Conservation (phyloP, 768 basidiomycete genomes). For the Boletus patriciae region DNA sequence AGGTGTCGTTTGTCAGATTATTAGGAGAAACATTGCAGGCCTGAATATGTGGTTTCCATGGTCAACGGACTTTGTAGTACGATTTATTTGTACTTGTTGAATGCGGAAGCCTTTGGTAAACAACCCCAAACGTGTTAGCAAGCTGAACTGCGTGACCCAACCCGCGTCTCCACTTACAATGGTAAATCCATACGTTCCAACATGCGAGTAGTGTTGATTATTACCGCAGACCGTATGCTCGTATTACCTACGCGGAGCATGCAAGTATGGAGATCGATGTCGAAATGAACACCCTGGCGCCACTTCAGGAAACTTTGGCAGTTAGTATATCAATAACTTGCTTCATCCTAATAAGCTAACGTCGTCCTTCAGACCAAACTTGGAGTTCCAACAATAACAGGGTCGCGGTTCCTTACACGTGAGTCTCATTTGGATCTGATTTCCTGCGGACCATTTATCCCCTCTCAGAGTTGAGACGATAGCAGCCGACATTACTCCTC, state of each 20-base stretch:
- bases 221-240: constrained; percentile 52
- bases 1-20: not conserved
- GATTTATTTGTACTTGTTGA: constrained; percentile 20
- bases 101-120: constrained; percentile 14
- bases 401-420: constrained; percentile 41
- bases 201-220: not conserved
- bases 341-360: constrained; percentile 14
- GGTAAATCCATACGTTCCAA: constrained; percentile 5
- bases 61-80: no score
- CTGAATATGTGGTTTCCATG: no score
- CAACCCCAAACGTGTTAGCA: not conserved
- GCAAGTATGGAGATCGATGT: constrained; percentile 65
- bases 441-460: not conserved
- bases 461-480: constrained; percentile 58
- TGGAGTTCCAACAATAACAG: constrained; percentile 39
- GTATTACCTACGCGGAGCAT: constrained; percentile 61
- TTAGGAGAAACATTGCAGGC: not conserved
- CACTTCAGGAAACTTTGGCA: constrained; percentile 45
- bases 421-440: constrained; percentile 6
- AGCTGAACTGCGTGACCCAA: not conserved
- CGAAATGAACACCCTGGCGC: constrained; percentile 59
- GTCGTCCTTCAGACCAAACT: constrained; percentile 35
- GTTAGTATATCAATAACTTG: constrained; percentile 39
- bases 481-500: constrained; percentile 56
- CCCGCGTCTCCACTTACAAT: constrained; percentile 6